Base-by-base conservation (phyloP, 1,139 yeast genomes). In the Hyphopichia khmerensis region DNA sequence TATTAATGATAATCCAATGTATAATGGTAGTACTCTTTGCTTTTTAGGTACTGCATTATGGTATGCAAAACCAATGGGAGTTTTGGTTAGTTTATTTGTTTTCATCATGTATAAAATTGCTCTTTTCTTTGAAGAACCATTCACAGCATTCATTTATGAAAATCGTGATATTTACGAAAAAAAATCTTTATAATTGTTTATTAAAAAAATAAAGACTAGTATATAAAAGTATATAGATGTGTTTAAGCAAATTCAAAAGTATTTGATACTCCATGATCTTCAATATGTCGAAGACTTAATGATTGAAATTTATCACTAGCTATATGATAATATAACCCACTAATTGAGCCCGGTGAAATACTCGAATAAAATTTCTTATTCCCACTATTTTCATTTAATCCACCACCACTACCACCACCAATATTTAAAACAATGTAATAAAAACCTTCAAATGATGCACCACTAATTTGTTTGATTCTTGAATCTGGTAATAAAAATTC, bases 371-470 rank as follows among this genome's bases (percentile, higher is more conserved):
- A 40, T 17, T 27, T 40, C 33, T 36, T 42, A 26, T 34, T 30
- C 5, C 24, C 24, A 21, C 24, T 21, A 2, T 23, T 27, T 13
- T 16, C 21, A 32, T 6, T 13, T 30, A 8, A 37, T 13, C 15
- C 40, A 17, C 4, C 10, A 33, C 18, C 18, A 31, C n/a, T 10
- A 26, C 40, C 38, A 9, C 80, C 80, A 6, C 80, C 70, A 53
- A 88, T 90, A 60, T 87, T 87, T 55, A 89, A 81, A 35, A 89
- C 89, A 33, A 89, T 80, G 60, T 90, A 91, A 64, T 91, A 91
- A 59, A 89, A 90, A 0, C 98, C 98, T 39, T 90, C 96, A 60
- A 85, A 91, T 6, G 95, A 85, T 0, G 96, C 97, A 16, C 95
- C 95, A 35, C 77, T 75, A 27, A 85, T 79, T 45, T 72, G 77